phyloP scores from a whole-genome alignment of 2,329 filamentous ascomycete genomes.

The Orbilia ellipsospora region DNA sequence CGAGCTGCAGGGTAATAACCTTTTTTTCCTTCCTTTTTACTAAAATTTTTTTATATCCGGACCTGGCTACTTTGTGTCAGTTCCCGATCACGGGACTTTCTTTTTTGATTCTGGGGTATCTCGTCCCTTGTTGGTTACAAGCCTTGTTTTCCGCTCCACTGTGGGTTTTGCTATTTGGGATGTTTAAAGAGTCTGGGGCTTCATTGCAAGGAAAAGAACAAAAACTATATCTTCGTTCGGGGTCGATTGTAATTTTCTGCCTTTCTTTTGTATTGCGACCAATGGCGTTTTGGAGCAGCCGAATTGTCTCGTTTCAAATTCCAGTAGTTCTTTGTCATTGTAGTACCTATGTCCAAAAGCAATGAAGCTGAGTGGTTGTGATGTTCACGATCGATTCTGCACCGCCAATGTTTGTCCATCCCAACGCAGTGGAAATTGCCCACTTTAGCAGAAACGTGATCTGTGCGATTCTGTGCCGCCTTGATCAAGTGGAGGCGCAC shows the following conservation, averaged over 20 bases:
- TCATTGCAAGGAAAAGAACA: conserved; percentile 20
- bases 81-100: conserved; percentile 32
- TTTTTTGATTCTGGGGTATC: conserved; percentile 13
- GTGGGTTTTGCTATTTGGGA: conserved; percentile 6
- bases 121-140: conserved; percentile 7
- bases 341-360: neutral
- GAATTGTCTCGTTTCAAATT: conserved; percentile 13
- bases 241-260: conserved; percentile 2
- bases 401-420: neutral
- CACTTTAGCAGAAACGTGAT: conserved; percentile 54
- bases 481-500: no score
- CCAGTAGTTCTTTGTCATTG: neutral
- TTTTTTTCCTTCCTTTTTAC: no score
- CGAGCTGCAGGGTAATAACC: conserved; percentile 13
- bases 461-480: conserved; percentile 38
- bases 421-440: conserved; percentile 39
- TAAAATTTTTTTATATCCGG: conserved; percentile 20
- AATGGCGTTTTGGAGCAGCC: conserved; percentile 47
- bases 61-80: neutral
- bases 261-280: neutral
- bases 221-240: conserved; percentile 16
- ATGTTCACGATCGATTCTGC: neutral
- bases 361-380: conserved; percentile 8
- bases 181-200: conserved; percentile 9
- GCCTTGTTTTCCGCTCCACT: conserved; percentile 5